Evolutionary conservation across 768 basidiomycete genomes (phyloP).

Genomic region (Suillus weaverae): DNA sequence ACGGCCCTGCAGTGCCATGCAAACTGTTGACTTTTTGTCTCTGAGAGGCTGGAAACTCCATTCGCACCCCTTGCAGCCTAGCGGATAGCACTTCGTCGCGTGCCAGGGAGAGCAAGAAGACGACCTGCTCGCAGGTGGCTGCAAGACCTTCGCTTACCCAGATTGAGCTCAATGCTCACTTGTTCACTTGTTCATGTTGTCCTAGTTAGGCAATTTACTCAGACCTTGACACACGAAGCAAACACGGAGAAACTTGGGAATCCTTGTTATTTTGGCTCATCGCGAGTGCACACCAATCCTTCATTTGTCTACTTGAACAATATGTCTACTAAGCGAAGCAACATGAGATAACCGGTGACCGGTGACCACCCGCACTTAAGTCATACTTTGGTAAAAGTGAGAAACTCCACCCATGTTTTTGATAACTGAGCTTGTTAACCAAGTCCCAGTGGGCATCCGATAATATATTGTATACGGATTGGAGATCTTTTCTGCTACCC

Average conservation of each 20-base stretch:
- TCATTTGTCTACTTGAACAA: not conserved
- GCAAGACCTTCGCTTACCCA: not conserved
- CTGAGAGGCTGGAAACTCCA: constrained; percentile 4
- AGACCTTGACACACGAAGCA: not conserved
- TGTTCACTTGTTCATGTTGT: constrained; percentile 2
- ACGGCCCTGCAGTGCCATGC: constrained; percentile 15
- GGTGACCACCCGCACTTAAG: not conserved
- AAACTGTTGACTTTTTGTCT: constrained; percentile 14
- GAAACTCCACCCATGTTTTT: not conserved
- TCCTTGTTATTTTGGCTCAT: not conserved
- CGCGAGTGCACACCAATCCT: not conserved
- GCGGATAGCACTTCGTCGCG: not conserved
- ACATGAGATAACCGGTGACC: not conserved
- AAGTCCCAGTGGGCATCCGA: not conserved
- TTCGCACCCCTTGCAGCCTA: not conserved
- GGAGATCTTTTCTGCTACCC: not conserved
- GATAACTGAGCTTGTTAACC: not conserved
- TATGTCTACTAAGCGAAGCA: not conserved
- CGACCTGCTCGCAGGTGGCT: not conserved
- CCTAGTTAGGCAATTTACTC: constrained; percentile 1
- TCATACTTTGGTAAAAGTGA: not conserved
- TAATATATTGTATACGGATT: not conserved
- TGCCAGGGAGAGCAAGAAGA: not conserved
- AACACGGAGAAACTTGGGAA: not conserved
- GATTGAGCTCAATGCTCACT: constrained; percentile 1